Percentiles rank a stretch among this genome's conserved stretches.
phyloP scores from a whole-genome alignment of 176 grass and related monocot genomes.

The Oryza glumipatula region DNA sequence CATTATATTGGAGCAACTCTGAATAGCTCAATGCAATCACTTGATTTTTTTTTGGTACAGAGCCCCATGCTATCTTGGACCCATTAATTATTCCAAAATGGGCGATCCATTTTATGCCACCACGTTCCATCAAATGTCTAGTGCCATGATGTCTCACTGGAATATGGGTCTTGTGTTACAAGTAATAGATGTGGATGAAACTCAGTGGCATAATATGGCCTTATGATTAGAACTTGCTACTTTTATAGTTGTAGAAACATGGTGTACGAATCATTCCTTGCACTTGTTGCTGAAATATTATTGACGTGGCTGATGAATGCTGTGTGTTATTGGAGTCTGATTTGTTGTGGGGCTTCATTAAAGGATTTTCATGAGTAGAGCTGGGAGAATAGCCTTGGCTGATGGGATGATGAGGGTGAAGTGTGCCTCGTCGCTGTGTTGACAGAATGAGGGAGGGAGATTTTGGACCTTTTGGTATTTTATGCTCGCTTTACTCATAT shows the following conservation, averaged over 20 bases:
- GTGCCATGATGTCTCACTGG: not conserved
- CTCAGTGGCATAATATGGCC: not conserved
- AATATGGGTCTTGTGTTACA: not conserved
- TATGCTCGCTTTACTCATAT: too few relatives aligned
- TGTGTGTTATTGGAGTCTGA: not conserved
- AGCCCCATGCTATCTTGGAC: constrained; percentile 3
- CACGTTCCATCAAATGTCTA: not conserved
- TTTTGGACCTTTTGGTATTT: too few relatives aligned
- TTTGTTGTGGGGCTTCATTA: not conserved
- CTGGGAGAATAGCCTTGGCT: too few relatives aligned
- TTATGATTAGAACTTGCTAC: constrained; percentile 1
- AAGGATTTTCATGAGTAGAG: too few relatives aligned
- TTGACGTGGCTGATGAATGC: not conserved
- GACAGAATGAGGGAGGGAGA: too few relatives aligned
- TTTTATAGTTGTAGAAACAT: not conserved
- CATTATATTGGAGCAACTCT: constrained; percentile 36
- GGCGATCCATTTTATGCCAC: not conserved
- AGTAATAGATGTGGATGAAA: too few relatives aligned
- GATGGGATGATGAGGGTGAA: too few relatives aligned
- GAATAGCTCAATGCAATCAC: not conserved
- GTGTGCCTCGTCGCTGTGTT: too few relatives aligned
- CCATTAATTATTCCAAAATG: not conserved
- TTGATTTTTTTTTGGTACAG: not conserved
- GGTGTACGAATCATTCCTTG: not conserved
- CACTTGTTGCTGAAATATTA: constrained; percentile 15